Base-by-base conservation (phyloP, 1,284 basidiomycete genomes). In the Leucoagaricus sp. region DNA sequence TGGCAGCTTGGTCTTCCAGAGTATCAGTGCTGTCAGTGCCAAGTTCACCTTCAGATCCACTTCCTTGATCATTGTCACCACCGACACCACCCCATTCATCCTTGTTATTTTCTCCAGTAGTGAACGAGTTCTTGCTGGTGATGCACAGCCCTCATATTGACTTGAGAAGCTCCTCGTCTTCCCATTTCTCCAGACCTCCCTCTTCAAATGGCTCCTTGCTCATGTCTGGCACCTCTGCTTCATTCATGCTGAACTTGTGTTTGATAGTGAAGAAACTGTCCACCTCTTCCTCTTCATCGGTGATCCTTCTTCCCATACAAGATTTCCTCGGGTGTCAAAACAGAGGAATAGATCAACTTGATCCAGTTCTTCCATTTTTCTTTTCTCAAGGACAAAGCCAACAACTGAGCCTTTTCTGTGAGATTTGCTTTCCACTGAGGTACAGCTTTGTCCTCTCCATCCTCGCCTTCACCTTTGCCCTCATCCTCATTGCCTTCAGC, bases 361-460 rank as follows among this genome's bases (percentile, higher is more conserved):
- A 90, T 94, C 81, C 95, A 91, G 68, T 97, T 86, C 63, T 83
- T 85, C n/a, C n/a, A n/a, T n/a, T n/a, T n/a, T n/a, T n/a, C 95
- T 91, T 67, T 97, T 86, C 63, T 83, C 85, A 76, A 72, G 15
- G 73, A 74, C 10, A 80, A 71, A 2, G 83, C 82, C 13, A 77
- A 72, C 4, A 76, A 74, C 12, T 79, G 75, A 0, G 93, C 93
- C 54, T 82, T 80, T 15, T 77, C 75, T 0, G 84, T 77, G 1
- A 96, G 76, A 64, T 90, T 81, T n/a, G 71, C 67, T 72, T 96
- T 96, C 94, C 93, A 96, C 61, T 75, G 75, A 0, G 92, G 92
- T 59, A 76, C 75, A 28, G 75, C 76, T 2, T 71, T 75, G 1
- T 72, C 72, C 4, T 70, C 77, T 17, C 77, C 77, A 10, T 77